These are phyloP conservation scores for Coniochaeta ligniaria DNA, from an alignment of 2,329 filamentous ascomycete genomes.

Conservation along the genomic window DNA sequence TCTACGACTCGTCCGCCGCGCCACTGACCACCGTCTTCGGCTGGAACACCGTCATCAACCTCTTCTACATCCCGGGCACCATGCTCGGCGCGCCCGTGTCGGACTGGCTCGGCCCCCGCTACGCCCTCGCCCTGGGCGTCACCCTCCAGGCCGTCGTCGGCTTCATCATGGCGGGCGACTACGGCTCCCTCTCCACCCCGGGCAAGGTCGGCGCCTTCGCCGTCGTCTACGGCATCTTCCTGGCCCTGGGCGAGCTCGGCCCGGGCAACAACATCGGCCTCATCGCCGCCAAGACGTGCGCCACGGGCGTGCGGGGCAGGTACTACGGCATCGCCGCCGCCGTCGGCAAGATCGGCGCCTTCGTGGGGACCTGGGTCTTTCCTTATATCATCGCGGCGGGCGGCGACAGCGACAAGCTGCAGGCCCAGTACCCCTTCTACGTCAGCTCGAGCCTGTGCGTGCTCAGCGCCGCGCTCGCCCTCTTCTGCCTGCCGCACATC, in stretches of 20 bases:
- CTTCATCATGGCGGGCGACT: constrained; percentile 82
- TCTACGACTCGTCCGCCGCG: constrained; percentile 45
- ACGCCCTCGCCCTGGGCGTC: constrained; percentile 66
- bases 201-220: constrained; percentile 68
- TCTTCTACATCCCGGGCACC: constrained; percentile 83
- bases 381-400: constrained; percentile 62
- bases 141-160: constrained; percentile 68
- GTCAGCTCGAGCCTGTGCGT: constrained; percentile 73
- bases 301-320: constrained; percentile 78
- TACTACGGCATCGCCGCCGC: constrained; percentile 69
- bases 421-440: constrained; percentile 83
- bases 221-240: constrained; percentile 73
- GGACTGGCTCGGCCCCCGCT: constrained; percentile 72
- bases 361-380: constrained; percentile 79
- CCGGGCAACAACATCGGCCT: constrained; percentile 90
- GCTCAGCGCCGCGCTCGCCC: constrained; percentile 59
- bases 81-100: constrained; percentile 68
- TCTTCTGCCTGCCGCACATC: constrained; percentile 68
- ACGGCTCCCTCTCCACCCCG: constrained; percentile 59
- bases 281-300: constrained; percentile 78
- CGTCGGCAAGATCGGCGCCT: constrained; percentile 71
- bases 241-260: constrained; percentile 71
- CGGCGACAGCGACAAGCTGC: constrained; percentile 41
- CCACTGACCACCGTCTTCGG: constrained; percentile 74
- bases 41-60: constrained; percentile 82